phyloP scores from a whole-genome alignment of 139 green algal species.

The Chlorella vulgaris region DNA sequence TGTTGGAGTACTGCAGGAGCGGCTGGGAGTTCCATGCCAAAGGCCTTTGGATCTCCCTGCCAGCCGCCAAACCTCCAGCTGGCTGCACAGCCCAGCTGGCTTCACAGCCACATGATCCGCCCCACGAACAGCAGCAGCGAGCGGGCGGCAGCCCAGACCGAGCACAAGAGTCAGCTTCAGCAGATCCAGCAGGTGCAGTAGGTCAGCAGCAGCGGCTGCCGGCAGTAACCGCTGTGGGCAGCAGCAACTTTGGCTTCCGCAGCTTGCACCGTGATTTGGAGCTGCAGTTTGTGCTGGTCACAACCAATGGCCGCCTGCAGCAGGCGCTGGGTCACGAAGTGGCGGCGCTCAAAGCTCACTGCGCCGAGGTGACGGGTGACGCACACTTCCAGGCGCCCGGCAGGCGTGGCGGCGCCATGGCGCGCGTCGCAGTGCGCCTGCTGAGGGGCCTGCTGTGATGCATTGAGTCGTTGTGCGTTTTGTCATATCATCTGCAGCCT shows the following conservation, averaged over 20 bases:
- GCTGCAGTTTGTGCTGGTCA: conserved; percentile 47
- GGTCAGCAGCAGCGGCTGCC: conserved; percentile 4
- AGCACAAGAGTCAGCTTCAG: not conserved
- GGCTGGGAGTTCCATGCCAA: conserved; percentile 58
- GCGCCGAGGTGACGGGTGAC: not conserved
- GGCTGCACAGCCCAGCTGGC: not conserved
- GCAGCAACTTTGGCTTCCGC: conserved; percentile 56
- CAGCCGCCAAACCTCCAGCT: not conserved
- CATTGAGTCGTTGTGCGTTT: not conserved
- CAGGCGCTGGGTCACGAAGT: conserved; percentile 5
- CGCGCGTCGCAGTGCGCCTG: conserved; percentile 6
- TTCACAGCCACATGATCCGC: too few species aligned
- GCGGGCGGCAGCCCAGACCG: too few species aligned
- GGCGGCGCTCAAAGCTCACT: not conserved
- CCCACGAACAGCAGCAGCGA: too few species aligned
- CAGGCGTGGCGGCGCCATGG: not conserved
- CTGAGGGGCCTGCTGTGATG: conserved; percentile 25
- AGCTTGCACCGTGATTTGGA: conserved; percentile 52
- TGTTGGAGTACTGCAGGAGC: conserved; percentile 39
- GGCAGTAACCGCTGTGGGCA: conserved; percentile 39
- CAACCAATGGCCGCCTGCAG: conserved; percentile 20
- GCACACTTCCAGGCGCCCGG: conserved; percentile 8
- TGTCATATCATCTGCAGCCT: not conserved
- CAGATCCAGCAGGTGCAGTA: not conserved
- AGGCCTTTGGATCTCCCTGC: conserved; percentile 31